Evolutionary conservation across 2,329 filamentous ascomycete species (phyloP), one percentile per base, ranked within the genome.

Genomic region (Neocucurbitaria cava): DNA sequence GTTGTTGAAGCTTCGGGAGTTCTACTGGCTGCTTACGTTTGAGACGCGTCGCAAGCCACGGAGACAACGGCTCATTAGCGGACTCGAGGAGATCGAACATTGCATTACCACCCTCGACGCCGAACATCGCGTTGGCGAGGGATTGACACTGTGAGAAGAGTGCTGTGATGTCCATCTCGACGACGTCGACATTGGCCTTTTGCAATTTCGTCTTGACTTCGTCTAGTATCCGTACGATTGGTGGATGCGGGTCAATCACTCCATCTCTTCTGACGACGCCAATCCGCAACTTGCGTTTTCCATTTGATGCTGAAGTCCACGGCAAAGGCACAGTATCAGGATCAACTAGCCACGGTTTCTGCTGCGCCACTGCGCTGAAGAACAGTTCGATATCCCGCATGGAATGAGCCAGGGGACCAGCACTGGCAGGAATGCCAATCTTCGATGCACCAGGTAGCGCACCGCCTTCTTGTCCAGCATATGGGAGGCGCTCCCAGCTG

Each of bases 81-180:
- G 76, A 70, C 47, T 85, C 83, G 21, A 89, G 74, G 5, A 85
- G 74, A 65, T 87, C 81, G 49, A 87, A 81, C 77, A 87, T 85
- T 41, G 69, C 65, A 9, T 81, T 80, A 1, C 76, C 80, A 11
- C 86, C 87, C 63, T 88, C 85, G 10, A 85, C 75, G 21, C 81
- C 81, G 72, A 88, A 84, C 46, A 89, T 74, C 15, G 79, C 79
- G 53, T 85, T 85, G 33, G 84, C 82, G 8, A 87, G 76, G 2
- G 78, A 80, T 53, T 87, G 83, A 47, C 82, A 83, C 62, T 83
- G 80, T 3, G 80, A 79, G 48, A 88, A 80, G 3, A 82, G 74
- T 0, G 75, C 65, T 0, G 82, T 80, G 5, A 84, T 79, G 10
- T 83, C 78, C 43, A 89, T 77, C 15, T 88, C 84, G 0, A 89